These are phyloP conservation scores for Venturia aucupariae DNA, from an alignment of 2,329 filamentous ascomycete species.

Conservation along the genomic window DNA sequence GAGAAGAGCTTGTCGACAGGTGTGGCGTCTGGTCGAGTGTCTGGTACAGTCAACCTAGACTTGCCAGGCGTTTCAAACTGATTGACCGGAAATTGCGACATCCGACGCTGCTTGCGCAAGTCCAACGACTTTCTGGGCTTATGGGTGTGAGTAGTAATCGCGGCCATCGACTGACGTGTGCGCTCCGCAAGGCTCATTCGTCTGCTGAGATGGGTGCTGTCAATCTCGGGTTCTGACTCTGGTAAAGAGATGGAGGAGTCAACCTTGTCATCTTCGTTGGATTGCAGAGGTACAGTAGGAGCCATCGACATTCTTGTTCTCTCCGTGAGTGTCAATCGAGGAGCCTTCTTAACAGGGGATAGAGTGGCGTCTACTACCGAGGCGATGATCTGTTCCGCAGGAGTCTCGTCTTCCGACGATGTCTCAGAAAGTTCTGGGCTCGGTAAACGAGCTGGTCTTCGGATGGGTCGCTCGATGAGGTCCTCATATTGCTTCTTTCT, in stretches of 20 bases:
- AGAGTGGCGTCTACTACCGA: slow-evolving; percentile 31
- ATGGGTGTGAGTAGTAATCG: slow-evolving; percentile 36
- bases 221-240: background rate
- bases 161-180: slow-evolving; percentile 71
- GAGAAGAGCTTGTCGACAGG: slow-evolving; percentile 62
- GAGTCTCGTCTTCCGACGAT: slow-evolving; percentile 3
- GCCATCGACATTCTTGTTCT: slow-evolving; percentile 40
- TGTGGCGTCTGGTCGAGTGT: slow-evolving; percentile 32
- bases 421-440: background rate
- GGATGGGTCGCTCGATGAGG: background rate
- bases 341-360: slow-evolving; percentile 31
- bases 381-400: slow-evolving; percentile 29
- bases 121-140: slow-evolving; percentile 15
- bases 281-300: slow-evolving; percentile 19
- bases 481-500: background rate
- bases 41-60: slow-evolving; percentile 19
- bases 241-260: slow-evolving; percentile 17
- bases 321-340: slow-evolving; percentile 36
- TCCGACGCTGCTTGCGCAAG: slow-evolving; percentile 27
- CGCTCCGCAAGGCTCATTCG: slow-evolving; percentile 59
- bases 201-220: slow-evolving; percentile 20
- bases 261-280: slow-evolving; percentile 18
- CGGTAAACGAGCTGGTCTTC: slow-evolving; percentile 20
- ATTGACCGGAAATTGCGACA: slow-evolving; percentile 40
- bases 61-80: slow-evolving; percentile 47